Conservation (phyloP, 1,284 basidiomycete genomes). For the Fomitopsis schrenkii region DNA sequence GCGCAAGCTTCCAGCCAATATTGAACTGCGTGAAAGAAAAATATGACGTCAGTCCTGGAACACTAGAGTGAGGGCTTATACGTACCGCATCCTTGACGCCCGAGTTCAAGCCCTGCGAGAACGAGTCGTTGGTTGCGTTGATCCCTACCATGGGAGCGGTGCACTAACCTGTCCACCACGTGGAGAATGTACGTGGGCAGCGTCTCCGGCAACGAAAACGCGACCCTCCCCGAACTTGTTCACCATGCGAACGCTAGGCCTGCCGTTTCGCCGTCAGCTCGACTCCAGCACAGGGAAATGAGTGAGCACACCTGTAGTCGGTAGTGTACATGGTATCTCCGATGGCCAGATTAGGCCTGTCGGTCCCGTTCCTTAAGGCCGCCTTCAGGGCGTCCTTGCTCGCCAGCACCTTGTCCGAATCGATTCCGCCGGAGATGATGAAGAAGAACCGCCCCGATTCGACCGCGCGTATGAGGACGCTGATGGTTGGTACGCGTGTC, state of each 20-base stretch:
- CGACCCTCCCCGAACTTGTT: constrained; percentile 30
- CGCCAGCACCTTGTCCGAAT: constrained; percentile 1
- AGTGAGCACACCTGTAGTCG: constrained; percentile 6
- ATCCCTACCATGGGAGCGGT: constrained; percentile 8
- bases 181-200: constrained; percentile 24
- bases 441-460: background rate
- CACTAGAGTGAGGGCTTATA: background rate
- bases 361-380: constrained; percentile 1
- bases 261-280: constrained; percentile 8
- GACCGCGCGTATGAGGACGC: constrained; percentile 2
- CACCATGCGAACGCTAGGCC: constrained; percentile 35
- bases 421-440: background rate
- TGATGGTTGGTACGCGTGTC: background rate
- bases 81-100: constrained; percentile 8
- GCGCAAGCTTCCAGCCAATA: constrained; percentile 29
- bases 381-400: background rate
- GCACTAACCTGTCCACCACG: constrained; percentile 20
- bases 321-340: constrained; percentile 2
- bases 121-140: too few species aligned
- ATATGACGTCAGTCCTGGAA: background rate
- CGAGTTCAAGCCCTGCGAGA: constrained; percentile 7
- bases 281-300: background rate
- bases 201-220: constrained; percentile 32
- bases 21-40: constrained; percentile 19
- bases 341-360: constrained; percentile 5